Evolutionary conservation across 257 asterid genomes (phyloP).

Genomic region (Solanum chaucha): DNA sequence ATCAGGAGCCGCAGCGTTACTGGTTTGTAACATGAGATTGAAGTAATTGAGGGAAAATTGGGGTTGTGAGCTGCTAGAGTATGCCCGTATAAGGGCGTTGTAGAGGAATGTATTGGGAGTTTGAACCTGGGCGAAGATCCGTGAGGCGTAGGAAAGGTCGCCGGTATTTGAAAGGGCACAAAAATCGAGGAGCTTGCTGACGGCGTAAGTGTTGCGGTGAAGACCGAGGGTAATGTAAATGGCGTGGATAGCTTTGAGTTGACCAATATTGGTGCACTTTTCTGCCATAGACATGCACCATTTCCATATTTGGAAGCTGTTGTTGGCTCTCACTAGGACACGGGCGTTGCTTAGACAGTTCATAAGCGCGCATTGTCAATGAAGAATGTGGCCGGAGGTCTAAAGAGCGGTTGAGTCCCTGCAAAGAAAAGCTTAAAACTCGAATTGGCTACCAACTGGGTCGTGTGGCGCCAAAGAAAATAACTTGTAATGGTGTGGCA

Average conservation of each 20-base stretch:
- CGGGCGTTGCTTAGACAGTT: background rate
- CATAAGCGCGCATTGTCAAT: background rate
- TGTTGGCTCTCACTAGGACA: background rate
- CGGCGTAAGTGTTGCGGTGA: conserved; percentile 29
- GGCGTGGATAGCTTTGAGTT: conserved; percentile 59
- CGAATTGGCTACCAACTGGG: background rate
- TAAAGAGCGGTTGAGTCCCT: background rate
- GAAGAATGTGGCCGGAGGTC: background rate
- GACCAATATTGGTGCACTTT: conserved; percentile 37
- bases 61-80: conserved; percentile 27
- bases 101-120: conserved; percentile 51
- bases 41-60: conserved; percentile 27
- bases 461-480: background rate
- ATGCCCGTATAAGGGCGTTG: conserved; percentile 66
- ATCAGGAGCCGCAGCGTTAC: conserved; percentile 30
- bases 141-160: conserved; percentile 39
- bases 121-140: conserved; percentile 45
- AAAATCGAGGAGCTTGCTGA: conserved; percentile 63
- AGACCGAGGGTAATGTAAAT: conserved; percentile 52
- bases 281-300: conserved; percentile 26
- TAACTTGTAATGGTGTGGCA: background rate
- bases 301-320: conserved; percentile 20
- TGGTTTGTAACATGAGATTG: conserved; percentile 10
- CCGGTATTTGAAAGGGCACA: conserved; percentile 35
- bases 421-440: background rate